Evolutionary conservation across 2,329 filamentous ascomycete species (phyloP), one percentile per base, ranked within the genome.

Genomic region (Hymenotorrendiella dingleyae): DNA sequence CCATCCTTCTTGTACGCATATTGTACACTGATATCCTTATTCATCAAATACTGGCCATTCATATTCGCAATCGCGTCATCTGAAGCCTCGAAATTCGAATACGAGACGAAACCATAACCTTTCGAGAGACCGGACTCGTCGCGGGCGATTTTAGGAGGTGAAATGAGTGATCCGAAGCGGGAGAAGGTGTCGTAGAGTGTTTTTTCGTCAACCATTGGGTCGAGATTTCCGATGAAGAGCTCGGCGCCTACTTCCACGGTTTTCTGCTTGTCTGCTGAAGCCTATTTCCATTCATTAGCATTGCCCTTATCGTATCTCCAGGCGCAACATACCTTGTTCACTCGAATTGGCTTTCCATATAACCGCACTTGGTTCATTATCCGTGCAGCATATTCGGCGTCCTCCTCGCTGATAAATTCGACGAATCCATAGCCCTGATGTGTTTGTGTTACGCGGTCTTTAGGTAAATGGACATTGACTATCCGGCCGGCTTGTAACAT

Each of bases 1-100:
- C 93, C 93, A 60, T 98, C 93, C 68, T 97, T 97, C 74, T 98
- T 98, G 76, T 95, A 97, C 28, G 93, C 93, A 65, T 97, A 98
- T 66, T 97, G 91, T 33, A 98, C 93, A 3, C 85, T 86, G 56
- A 97, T 84, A 65, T 95, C 86, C 69, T 95, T 95, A 72, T 93
- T 95, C 73, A 94, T 90, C 47, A 98, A 79, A 66, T 93, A 97
- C 68, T 97, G 90, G 39, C 88, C 88, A 63, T 95, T 86, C 84
- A 98, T 90, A 63, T 91, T 93, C 53, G 82, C 76, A 50, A 94
- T 87, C 30, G 93, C 90, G 49, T 87, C 84, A 60, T 98, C 93
- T 9, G 88, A 93, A 55, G 88, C 85, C 60, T 97, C 93, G 62
- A 98, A 98, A 60, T 86, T 85, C 62, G 82, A 82, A 59, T 90